Conservation (phyloP, 75 land plant genomes). For the Sequoia sempervirens region DNA sequence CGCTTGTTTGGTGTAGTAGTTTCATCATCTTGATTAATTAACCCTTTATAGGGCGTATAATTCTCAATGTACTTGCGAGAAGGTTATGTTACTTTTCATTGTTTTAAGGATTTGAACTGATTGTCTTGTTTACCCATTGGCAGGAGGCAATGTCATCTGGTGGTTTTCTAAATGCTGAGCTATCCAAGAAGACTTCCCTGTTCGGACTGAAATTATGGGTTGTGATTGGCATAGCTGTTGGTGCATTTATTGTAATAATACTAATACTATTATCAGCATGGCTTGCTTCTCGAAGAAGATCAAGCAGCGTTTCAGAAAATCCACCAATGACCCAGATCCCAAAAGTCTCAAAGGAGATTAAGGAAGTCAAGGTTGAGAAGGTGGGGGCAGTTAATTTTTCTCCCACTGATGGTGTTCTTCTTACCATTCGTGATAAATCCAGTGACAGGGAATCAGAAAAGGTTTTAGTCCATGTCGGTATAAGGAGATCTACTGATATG, state of each 20-base stretch:
- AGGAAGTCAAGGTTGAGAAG: slow-evolving; percentile 53
- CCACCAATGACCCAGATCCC: slow-evolving; percentile 40
- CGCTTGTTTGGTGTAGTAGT: neutral
- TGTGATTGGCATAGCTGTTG: slow-evolving; percentile 63
- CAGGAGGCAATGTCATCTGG: neutral
- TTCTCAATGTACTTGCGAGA: neutral
- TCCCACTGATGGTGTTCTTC: slow-evolving; percentile 10
- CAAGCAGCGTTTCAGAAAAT: slow-evolving; percentile 21
- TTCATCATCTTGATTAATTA: neutral
- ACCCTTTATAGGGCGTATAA: neutral
- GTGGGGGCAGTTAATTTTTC: slow-evolving; percentile 17
- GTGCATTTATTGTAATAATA: slow-evolving; percentile 56
- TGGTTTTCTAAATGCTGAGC: slow-evolving; percentile 25
- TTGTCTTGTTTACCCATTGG: neutral
- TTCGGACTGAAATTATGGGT: slow-evolving; percentile 80
- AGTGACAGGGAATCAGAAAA: slow-evolving; percentile 48
- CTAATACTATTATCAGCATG: slow-evolving; percentile 57
- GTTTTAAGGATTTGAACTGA: neutral
- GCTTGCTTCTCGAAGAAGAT: slow-evolving; percentile 45
- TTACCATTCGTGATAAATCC: slow-evolving; percentile 32
- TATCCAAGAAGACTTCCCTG: slow-evolving; percentile 51
- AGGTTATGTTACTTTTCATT: neutral
- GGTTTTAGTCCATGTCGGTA: slow-evolving; percentile 43
- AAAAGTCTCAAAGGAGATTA: slow-evolving; percentile 64
- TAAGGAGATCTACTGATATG: slow-evolving; percentile 36